These are phyloP conservation scores for Xylariaceae sp. DNA, from an alignment of 2,329 filamentous ascomycete species.

Conservation along the genomic window DNA sequence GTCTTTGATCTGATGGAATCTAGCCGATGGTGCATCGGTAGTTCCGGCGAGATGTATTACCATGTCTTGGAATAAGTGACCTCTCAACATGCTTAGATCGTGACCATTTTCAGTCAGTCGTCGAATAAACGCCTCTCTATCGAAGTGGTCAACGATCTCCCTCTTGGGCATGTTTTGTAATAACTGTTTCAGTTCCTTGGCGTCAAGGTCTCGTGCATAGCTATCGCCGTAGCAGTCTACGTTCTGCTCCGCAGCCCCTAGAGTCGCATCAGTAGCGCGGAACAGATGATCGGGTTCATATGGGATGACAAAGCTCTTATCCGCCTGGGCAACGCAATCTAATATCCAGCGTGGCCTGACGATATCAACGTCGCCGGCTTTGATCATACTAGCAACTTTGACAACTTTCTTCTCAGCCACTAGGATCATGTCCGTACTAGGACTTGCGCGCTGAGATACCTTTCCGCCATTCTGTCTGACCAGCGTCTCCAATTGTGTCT, in stretches of 20 bases:
- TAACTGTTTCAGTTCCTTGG: conserved; percentile 57
- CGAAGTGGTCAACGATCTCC: conserved; percentile 38
- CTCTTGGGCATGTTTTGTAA: conserved; percentile 49
- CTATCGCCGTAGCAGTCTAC: conserved; percentile 80
- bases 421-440: conserved; percentile 60
- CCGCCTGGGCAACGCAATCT: conserved; percentile 66
- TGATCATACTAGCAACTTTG: conserved; percentile 79
- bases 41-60: conserved; percentile 38
- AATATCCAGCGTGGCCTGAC: conserved; percentile 78
- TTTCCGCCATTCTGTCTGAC: conserved; percentile 80
- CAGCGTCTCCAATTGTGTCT: conserved; percentile 72
- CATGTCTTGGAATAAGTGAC: conserved; percentile 50
- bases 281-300: conserved; percentile 66
- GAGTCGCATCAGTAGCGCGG: conserved; percentile 56
- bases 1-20: conserved; percentile 46
- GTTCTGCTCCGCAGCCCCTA: conserved; percentile 53
- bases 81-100: conserved; percentile 46
- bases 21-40: conserved; percentile 29
- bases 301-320: conserved; percentile 59
- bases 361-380: conserved; percentile 66
- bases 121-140: conserved; percentile 44
- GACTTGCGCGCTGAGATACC: conserved; percentile 69
- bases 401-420: conserved; percentile 77
- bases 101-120: conserved; percentile 55
- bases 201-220: conserved; percentile 66